Conservation (phyloP, 352 stramenopile species). For the Elongisporangium senticosum region DNA sequence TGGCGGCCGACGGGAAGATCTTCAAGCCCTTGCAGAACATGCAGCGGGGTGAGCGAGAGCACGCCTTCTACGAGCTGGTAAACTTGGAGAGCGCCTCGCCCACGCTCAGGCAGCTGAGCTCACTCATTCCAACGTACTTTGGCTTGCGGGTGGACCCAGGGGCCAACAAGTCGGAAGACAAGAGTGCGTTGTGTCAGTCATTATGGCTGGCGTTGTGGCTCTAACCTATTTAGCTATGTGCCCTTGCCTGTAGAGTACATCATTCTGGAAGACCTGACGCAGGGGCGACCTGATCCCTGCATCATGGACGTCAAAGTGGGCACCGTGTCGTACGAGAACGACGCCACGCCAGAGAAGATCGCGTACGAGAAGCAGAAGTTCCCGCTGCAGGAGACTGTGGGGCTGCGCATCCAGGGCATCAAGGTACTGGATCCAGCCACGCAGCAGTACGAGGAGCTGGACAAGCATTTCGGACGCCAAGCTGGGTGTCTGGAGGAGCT, state of each 20-base stretch:
- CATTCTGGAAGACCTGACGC: slow-evolving; percentile 88
- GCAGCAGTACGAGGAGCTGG: slow-evolving; percentile 65
- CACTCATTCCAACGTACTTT: slow-evolving; percentile 60
- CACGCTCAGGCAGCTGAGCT: slow-evolving; percentile 22
- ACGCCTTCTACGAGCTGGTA: slow-evolving; percentile 72
- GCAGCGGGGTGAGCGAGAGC: slow-evolving; percentile 60
- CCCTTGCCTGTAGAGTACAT: slow-evolving; percentile 61
- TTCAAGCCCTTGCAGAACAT: slow-evolving; percentile 87
- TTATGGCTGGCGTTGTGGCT: neutral
- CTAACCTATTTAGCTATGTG: neutral
- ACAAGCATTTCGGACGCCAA: slow-evolving; percentile 84
- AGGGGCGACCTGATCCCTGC: slow-evolving; percentile 74
- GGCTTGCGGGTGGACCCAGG: slow-evolving; percentile 38
- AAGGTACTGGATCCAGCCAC: slow-evolving; percentile 70
- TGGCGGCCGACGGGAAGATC: slow-evolving; percentile 55
- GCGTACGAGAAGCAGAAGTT: slow-evolving; percentile 90
- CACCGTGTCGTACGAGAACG: slow-evolving; percentile 90
- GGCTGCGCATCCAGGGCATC: slow-evolving; percentile 94
- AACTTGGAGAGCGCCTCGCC: slow-evolving; percentile 9
- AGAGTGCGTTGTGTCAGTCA: neutral
- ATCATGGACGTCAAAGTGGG: slow-evolving; percentile 98
- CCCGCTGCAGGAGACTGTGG: slow-evolving; percentile 84
- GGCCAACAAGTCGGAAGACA: slow-evolving; percentile 3
- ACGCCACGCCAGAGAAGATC: slow-evolving; percentile 86
- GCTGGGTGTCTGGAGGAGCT: slow-evolving; percentile 58